Base-by-base conservation (phyloP, 148 eudicot species). In the Rhododendron simsii region DNA sequence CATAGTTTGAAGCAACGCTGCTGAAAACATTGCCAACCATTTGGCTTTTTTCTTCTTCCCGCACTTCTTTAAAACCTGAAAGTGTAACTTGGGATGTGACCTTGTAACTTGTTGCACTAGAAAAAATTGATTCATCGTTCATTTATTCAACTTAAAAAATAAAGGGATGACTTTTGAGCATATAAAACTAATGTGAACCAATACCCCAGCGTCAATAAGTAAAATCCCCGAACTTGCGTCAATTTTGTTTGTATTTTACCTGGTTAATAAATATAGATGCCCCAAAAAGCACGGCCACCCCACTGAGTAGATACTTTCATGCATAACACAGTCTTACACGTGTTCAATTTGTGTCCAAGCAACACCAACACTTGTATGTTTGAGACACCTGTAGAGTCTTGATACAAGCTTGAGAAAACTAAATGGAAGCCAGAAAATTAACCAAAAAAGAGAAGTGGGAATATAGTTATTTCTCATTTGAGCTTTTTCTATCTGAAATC, bases 11-110 rank as follows among this genome's bases (percentile, higher is more conserved):
- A 84, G 99, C 98, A 85, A 96, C 99, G 80, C 86, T 96, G 77
- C 90, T 92, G 90, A 96, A 96, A 87, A 96, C 98, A 88, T 95
- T 94, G 86, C 96, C 98, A 65, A 96, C 99, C 95, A 95, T 30
- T 86, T 89, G 89, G 90, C 95, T 93, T 92, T 96, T 96, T 51
- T 96, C 98, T 83, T 96, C 98, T 89, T 96, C 99, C 28, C 69
- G 87, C 55, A 95, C 95, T 87, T 96, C 93, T 90, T 94, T 96
- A 90, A 91, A 96, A n/a, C 98, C 99, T 96, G 87, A 82, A 91
- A 88, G 61, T 53, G 59, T 21, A 18, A 80, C 47, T 45, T 28
- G 14, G 71, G 65, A 50, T 59, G 48, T 84, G 63, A 78, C 51
- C 39, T 9, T 77, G n/a, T 77, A 78, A 47, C 26, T n/a, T 77